phyloP scores from a whole-genome alignment of 2,329 filamentous ascomycete species.

The Colletotrichum trifolii region DNA sequence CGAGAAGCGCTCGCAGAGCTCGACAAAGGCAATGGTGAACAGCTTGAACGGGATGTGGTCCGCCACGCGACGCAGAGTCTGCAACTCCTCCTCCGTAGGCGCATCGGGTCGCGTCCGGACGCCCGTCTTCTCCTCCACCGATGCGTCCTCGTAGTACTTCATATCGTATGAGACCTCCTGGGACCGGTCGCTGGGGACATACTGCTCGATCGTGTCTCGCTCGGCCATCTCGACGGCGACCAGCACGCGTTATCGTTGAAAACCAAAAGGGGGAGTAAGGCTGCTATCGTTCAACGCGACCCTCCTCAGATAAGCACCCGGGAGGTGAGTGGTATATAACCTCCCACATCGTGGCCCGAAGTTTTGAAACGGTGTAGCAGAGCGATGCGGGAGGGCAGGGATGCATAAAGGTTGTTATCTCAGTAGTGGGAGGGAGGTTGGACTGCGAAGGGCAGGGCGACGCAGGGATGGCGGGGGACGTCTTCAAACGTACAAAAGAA shows the following conservation, averaged over 20 bases:
- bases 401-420: conserved; percentile 17
- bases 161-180: conserved; percentile 21
- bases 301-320: not conserved
- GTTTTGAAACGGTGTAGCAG: conserved; percentile 21
- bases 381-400: conserved; percentile 14
- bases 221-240: conserved; percentile 41
- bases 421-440: conserved; percentile 11
- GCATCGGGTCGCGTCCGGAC: conserved; percentile 38
- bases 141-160: conserved; percentile 37
- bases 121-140: conserved; percentile 45
- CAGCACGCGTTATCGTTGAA: not conserved
- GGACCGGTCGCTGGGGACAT: conserved; percentile 45
- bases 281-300: not conserved
- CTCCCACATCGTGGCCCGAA: conserved; percentile 2
- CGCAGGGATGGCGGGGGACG: conserved; percentile 24
- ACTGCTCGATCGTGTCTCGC: conserved; percentile 49
- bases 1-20: conserved; percentile 78
- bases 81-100: conserved; percentile 63
- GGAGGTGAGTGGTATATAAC: conserved; percentile 18
- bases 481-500: conserved; percentile 22
- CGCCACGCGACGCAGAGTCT: conserved; percentile 63
- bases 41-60: conserved; percentile 68
- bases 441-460: conserved; percentile 3
- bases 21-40: conserved; percentile 74
- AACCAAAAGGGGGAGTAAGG: not conserved